Conservation (phyloP, 1,284 basidiomycete species). For the Trichosporon asahii region DNA sequence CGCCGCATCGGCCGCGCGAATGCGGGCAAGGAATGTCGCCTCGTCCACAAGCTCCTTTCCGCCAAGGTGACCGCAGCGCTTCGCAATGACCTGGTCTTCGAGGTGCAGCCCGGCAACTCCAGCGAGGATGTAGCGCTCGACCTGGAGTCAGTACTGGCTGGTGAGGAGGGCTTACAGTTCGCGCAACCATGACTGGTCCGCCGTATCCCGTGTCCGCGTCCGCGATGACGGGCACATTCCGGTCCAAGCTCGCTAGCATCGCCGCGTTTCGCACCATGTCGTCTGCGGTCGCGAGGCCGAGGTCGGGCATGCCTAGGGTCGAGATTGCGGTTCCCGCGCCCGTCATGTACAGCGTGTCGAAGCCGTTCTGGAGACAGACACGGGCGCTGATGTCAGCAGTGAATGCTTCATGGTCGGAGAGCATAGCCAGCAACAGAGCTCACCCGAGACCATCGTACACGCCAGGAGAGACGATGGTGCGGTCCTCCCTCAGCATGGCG, state of each 20-base stretch:
- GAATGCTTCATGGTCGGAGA: no score
- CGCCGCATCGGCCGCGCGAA: slow-evolving; percentile 70
- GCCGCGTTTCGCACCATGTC: slow-evolving; percentile 64
- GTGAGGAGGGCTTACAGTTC: slow-evolving; percentile 11
- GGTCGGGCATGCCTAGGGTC: slow-evolving; percentile 69
- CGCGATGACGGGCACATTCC: slow-evolving; percentile 59
- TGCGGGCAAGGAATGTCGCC: slow-evolving; percentile 55
- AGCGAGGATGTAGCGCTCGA: slow-evolving; percentile 65
- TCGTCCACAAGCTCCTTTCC: slow-evolving; percentile 67
- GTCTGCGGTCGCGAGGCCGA: slow-evolving; percentile 74
- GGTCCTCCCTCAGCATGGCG: slow-evolving; percentile 6
- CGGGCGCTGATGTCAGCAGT: slow-evolving; percentile 54
- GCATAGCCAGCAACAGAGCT: no score
- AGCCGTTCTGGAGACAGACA: slow-evolving; percentile 71
- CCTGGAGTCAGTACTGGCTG: slow-evolving; percentile 42
- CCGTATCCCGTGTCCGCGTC: slow-evolving; percentile 82
- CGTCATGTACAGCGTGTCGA: slow-evolving; percentile 56
- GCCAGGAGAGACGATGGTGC: slow-evolving; percentile 56
- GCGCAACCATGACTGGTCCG: slow-evolving; percentile 64
- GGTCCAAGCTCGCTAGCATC: slow-evolving; percentile 62
- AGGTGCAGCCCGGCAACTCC: slow-evolving; percentile 75
- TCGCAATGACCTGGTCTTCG: slow-evolving; percentile 78
- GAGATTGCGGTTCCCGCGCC: slow-evolving; percentile 74
- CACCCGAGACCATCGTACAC: slow-evolving; percentile 73
- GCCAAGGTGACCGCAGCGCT: slow-evolving; percentile 74